Percentiles rank a stretch among this genome's conserved stretches.
These are phyloP conservation scores for Calonectria naviculata DNA, from an alignment of 2,329 filamentous ascomycete species.

Conservation along the genomic window DNA sequence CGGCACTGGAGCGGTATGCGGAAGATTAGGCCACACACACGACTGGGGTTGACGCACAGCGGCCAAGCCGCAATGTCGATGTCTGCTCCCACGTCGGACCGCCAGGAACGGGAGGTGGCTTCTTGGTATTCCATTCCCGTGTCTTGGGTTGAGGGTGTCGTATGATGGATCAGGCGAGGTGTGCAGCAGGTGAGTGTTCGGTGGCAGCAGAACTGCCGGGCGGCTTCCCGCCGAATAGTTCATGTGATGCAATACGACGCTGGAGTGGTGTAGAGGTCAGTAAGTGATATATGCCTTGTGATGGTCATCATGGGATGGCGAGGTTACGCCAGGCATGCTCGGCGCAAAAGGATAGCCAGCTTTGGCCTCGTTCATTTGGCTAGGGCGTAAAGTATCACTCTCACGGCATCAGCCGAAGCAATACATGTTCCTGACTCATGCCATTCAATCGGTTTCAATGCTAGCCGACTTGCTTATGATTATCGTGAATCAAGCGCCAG, in stretches of 20 bases:
- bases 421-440: not conserved
- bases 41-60: not conserved
- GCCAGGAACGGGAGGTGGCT: not conserved
- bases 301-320: not conserved
- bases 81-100: not conserved
- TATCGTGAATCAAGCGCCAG: not conserved
- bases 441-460: not conserved
- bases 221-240: not conserved
- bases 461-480: not conserved
- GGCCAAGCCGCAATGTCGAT: not conserved
- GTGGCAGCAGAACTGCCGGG: conserved; percentile 21
- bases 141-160: not conserved
- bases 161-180: conserved; percentile 19
- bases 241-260: conserved; percentile 9
- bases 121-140: not conserved
- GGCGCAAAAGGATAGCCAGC: not conserved
- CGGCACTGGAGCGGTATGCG: not conserved
- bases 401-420: not conserved
- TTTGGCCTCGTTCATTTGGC: not conserved
- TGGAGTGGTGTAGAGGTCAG: not conserved
- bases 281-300: not conserved
- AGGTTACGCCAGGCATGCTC: not conserved
- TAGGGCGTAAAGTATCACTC: not conserved
- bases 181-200: not conserved
- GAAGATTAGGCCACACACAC: not conserved